Percentiles rank a stretch among this genome's conserved stretches.
Evolutionary conservation across 345 rosid genomes (phyloP).

Genomic region (Corymbia maculata): DNA sequence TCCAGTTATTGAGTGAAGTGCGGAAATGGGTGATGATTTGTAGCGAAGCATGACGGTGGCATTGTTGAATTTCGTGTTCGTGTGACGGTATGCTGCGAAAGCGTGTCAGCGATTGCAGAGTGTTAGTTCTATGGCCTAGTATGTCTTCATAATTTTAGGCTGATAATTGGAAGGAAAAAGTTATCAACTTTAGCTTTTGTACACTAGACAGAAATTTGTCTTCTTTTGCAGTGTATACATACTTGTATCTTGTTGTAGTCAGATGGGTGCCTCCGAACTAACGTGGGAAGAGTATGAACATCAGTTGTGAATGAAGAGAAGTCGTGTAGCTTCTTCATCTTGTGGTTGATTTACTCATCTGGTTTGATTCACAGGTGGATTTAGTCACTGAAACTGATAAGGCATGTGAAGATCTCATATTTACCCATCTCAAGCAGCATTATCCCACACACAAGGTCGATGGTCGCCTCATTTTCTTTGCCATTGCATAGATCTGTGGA

Average conservation of each 20-base stretch:
- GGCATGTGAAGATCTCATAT: slow-evolving; percentile 87
- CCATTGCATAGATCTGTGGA: neutral
- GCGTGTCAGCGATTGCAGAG: neutral
- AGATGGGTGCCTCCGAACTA: neutral
- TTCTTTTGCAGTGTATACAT: neutral
- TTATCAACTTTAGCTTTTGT: neutral
- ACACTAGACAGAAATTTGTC: neutral
- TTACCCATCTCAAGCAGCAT: slow-evolving; percentile 59
- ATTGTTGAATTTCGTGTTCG: neutral
- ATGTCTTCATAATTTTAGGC: neutral
- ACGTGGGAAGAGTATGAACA: neutral
- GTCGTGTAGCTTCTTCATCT: neutral
- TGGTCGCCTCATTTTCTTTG: neutral
- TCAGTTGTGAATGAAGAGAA: neutral
- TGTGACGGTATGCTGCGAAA: neutral
- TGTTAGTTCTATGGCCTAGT: neutral
- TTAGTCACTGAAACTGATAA: slow-evolving; percentile 97
- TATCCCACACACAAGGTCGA: slow-evolving; percentile 71
- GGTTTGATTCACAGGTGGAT: slow-evolving; percentile 49
- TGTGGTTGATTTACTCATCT: neutral
- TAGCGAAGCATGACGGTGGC: neutral
- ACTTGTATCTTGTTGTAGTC: neutral
- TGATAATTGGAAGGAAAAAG: neutral
- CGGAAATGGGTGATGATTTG: neutral
- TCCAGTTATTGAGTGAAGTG: neutral